Evolutionary conservation across 441 rosid species (phyloP).

Genomic region (Lepidium campestre): DNA sequence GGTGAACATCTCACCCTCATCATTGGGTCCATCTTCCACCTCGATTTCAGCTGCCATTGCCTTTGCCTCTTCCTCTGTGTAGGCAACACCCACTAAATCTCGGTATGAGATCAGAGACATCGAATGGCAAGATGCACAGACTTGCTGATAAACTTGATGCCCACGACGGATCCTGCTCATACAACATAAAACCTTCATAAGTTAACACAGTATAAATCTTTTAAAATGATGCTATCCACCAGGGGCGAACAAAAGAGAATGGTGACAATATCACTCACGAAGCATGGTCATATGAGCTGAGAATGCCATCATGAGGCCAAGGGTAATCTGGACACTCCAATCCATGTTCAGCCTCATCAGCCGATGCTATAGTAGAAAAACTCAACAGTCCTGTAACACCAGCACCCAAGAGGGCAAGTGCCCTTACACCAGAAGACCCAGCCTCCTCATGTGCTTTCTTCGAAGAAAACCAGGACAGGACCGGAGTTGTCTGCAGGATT

Average conservation of each 20-base stretch:
- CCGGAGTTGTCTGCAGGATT: constrained; percentile 53
- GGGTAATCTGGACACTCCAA: constrained; percentile 81
- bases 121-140: constrained; percentile 99
- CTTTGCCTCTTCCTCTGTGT: constrained; percentile 95
- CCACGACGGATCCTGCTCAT: constrained; percentile 95
- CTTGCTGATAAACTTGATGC: constrained; percentile 97
- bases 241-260: not conserved
- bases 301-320: constrained; percentile 98
- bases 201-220: not conserved
- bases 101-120: constrained; percentile 95
- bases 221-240: not conserved
- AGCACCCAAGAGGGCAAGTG: constrained; percentile 81
- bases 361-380: constrained; percentile 77
- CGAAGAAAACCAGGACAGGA: constrained; percentile 46
- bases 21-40: constrained; percentile 98
- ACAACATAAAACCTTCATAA: constrained; percentile 17
- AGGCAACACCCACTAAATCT: constrained; percentile 98
- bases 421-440: constrained; percentile 49
- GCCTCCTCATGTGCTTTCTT: constrained; percentile 61
- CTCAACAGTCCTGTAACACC: constrained; percentile 81
- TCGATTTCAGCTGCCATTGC: constrained; percentile 99
- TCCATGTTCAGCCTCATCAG: constrained; percentile 99
- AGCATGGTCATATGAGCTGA: constrained; percentile 98
- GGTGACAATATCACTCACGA: constrained; percentile 54
- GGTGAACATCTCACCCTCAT: constrained; percentile 98